Conservation (phyloP, 2,329 filamentous ascomycete species). For the Xylariales sp. region DNA sequence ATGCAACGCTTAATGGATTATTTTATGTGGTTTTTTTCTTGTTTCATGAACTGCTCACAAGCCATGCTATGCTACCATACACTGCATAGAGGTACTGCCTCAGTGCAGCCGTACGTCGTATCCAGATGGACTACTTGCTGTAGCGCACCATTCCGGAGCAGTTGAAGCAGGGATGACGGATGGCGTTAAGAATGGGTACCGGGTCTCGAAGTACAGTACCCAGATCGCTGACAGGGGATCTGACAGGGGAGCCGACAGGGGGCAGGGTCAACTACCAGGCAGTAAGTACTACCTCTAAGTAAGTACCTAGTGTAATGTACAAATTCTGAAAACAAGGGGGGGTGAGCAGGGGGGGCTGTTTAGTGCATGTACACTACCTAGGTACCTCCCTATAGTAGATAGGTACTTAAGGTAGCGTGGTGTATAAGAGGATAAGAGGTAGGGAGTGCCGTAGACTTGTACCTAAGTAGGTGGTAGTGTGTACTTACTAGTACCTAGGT, state of each 20-base stretch:
- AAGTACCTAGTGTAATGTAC: too few relatives aligned
- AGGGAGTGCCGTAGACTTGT: too few relatives aligned
- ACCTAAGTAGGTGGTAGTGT: not conserved
- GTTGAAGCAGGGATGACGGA: conserved; percentile 27
- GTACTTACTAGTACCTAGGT: not conserved
- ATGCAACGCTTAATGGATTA: conserved; percentile 1
- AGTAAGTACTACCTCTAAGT: too few relatives aligned
- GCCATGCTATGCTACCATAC: not conserved
- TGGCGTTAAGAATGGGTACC: conserved; percentile 18
- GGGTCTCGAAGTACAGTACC: conserved; percentile 36
- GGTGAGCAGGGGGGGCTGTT: too few relatives aligned
- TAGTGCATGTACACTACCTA: too few relatives aligned
- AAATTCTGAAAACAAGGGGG: conserved; percentile 1
- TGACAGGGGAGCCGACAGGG: conserved; percentile 17
- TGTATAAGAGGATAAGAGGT: too few relatives aligned
- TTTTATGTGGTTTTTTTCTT: not conserved
- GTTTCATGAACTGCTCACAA: not conserved
- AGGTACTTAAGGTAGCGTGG: not conserved
- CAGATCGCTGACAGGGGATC: conserved; percentile 38
- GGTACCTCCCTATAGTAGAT: too few relatives aligned
- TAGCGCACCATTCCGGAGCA: not conserved
- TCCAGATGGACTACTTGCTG: not conserved
- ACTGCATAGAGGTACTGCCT: conserved; percentile 11
- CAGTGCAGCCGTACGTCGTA: conserved; percentile 2
- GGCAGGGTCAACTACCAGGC: not conserved